Evolutionary conservation across 768 basidiomycete species (phyloP), one percentile per base, ranked within the genome.

Genomic region (Termitomyces sp.): DNA sequence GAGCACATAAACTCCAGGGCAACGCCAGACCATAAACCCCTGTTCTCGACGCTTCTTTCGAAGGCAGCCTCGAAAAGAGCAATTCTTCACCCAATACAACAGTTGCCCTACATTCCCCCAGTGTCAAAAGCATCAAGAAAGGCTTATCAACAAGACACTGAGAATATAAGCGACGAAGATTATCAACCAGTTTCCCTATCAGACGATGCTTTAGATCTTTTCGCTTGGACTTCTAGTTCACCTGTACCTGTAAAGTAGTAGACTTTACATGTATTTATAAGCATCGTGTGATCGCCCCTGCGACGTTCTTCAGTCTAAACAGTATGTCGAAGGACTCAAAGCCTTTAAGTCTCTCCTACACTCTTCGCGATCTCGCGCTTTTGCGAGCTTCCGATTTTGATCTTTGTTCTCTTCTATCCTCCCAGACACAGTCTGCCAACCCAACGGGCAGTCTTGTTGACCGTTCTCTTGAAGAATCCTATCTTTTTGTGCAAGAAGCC

Each of bases 311-410:
- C 5, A 3, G 37, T 5, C 33, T 67, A 71, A 65, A 19, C 10
- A 43, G 2, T 10, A 43, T 21, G 19, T 43, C 42, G 19, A 26
- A 45, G 40, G 71, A 71, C 53, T 64, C 55, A 21, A 78, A 82
- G 58, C 78, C 83, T 12, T 74, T 91, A 42, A 72, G 82, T 7
- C 75, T 89, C 31, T 68, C 75, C 56, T 78, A 83, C 55, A 83
- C 82, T 7, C 75, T 91, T 38, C 84, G 79, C 12, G 90, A 92
- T 69, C 80, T 92, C 23, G 88, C 89, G 5, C 68, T 89, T 33
- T 71, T 91, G 19, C 81, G 86, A 30, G 81, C 82, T 28, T 82
- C 85, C 10, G 81, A 78, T 38, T 44, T 71, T 17, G 71, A 76
- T 60, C 55, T 76, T 30, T 63, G 64, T 12, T 53, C 68, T 54